Evolutionary conservation across 2,329 filamentous ascomycete species (phyloP), one percentile per base, ranked within the genome.

Genomic region (Fusarium chuoi): DNA sequence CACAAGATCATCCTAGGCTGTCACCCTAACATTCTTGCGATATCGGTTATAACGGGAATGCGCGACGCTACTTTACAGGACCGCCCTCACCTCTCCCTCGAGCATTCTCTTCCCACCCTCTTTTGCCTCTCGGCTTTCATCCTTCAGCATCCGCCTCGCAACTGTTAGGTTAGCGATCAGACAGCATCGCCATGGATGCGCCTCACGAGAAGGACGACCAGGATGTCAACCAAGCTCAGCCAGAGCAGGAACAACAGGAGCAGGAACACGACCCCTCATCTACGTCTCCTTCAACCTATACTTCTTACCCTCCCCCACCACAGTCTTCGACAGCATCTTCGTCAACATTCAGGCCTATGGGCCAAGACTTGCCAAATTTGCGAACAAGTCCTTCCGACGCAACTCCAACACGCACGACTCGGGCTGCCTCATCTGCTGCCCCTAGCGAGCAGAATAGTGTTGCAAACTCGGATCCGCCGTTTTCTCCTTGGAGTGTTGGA

Each of bases 401-500:
- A 39, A 62, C 65, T 22, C 64, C 63, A 14, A 75, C 49, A 45
- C 68, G 60, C 30, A 58, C 70, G 12, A 57, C 20, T 30, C 75
- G 72, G 60, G 65, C 58, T 42, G 45, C 22, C 57, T 71, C 77
- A 22, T 74, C 69, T 42, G 61, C 64, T 51, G 66, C 67, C 33
- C 65, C 58, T 17, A 76, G 73, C 57, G 75, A 78, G n/a, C 63
- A 73, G 18, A 64, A 73, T 33, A 78, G 72, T 59, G 22, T 56
- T 44, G 48, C 58, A 28, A 49, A 68, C 58, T 74, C 75, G 7
- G 77, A 80, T 10, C 69, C 66, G 26, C 77, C 76, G 13, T 78
- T 81, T 60, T 86, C 85, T 5, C 83, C 85, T 22, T 84, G 81
- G 82, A 86, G 85, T 63, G 74, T 78, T 14, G 76, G 78, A 42